Conservation (phyloP, 2,329 filamentous ascomycete species). For the Claviceps maximensis region DNA sequence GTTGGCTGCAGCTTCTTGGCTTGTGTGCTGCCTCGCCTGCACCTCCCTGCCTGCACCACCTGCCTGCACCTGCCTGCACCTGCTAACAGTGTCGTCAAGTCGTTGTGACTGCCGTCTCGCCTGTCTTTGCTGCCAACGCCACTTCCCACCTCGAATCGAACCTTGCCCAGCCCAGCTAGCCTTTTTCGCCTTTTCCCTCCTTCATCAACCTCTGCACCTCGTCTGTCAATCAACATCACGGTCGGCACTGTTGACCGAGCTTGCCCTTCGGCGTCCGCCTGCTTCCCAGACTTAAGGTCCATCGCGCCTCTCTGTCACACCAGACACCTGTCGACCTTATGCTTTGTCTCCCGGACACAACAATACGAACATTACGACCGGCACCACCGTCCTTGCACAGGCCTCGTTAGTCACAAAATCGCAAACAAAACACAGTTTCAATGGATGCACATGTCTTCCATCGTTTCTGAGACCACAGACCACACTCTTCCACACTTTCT, state of each 20-base stretch:
- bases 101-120: background rate
- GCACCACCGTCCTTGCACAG: background rate
- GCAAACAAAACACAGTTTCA: conserved; percentile 2
- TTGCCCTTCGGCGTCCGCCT: background rate
- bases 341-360: background rate
- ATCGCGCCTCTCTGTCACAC: background rate
- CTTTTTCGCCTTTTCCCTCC: conserved; percentile 1
- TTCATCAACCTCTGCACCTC: conserved; percentile 3
- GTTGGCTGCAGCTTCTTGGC: background rate
- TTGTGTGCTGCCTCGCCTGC: background rate
- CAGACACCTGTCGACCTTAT: background rate
- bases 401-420: conserved; percentile 1
- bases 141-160: conserved; percentile 2
- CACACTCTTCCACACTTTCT: background rate
- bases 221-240: background rate
- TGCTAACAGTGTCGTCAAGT: background rate
- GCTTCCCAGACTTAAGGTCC: background rate
- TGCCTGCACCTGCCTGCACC: no score
- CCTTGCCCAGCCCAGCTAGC: background rate
- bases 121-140: background rate
- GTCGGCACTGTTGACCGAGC: background rate
- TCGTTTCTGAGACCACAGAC: background rate
- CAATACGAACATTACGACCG: background rate
- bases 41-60: background rate
- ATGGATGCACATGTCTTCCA: conserved; percentile 2